A percentile compares a stretch with the other conserved stretches of the same genome.
Evolutionary conservation across 2,329 filamentous ascomycete species (phyloP).

Genomic region (Chalaropsis ovoidea): DNA sequence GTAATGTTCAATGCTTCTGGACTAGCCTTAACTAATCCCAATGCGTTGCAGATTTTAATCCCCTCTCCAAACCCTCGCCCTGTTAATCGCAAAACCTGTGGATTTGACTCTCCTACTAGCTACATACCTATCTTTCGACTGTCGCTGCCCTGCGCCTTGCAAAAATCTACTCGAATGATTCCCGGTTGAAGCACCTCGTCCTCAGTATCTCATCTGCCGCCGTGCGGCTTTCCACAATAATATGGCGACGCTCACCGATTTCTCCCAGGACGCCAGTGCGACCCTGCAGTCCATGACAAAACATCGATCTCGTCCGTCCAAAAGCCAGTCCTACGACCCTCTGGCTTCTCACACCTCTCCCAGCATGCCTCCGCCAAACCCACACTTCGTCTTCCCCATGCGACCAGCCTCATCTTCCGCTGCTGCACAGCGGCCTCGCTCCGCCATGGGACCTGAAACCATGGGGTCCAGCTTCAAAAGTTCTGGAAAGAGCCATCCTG

Average conservation of each 20-base stretch:
- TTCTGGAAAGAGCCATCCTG: conserved; percentile 29
- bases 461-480: conserved; percentile 26
- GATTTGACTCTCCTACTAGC: background rate
- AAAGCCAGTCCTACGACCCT: conserved; percentile 23
- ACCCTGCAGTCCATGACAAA: background rate
- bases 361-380: conserved; percentile 45
- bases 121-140: background rate
- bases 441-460: conserved; percentile 41
- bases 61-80: background rate
- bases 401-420: conserved; percentile 40
- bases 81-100: background rate
- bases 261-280: background rate
- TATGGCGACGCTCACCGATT: conserved; percentile 21
- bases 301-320: conserved; percentile 22
- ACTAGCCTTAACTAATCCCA: conserved; percentile 7
- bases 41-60: conserved; percentile 17
- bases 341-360: conserved; percentile 14
- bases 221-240: conserved; percentile 22
- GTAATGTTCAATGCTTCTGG: background rate
- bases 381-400: conserved; percentile 54
- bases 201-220: conserved; percentile 18
- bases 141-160: background rate
- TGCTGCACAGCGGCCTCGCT: conserved; percentile 42
- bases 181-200: background rate
- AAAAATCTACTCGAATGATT: conserved; percentile 19